Base-by-base conservation (phyloP, 768 basidiomycete species). In the Psilocybe cyanescens region DNA sequence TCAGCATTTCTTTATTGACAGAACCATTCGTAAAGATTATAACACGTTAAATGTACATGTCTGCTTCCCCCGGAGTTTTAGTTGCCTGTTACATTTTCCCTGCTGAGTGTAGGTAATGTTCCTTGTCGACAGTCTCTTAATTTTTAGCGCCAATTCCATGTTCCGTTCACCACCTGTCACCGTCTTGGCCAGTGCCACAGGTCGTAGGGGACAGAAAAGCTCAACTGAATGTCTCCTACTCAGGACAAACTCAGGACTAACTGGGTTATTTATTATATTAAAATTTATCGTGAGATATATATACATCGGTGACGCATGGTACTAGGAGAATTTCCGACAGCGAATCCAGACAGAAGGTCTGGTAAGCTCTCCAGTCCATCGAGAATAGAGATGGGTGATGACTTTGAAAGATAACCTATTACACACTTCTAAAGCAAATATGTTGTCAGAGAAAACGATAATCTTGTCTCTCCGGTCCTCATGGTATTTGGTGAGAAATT, bases 361-460 rank as follows among this genome's bases (percentile, higher is more conserved):
- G 91, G 87, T 65, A 95, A 82, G 46, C 83, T 81, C 60, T 97
- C 90, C 29, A 99, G 81, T 8, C 97, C 97, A 64, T 99, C 95
- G 16, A 24, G 24, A 24, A 24, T 24, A 2, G 24, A 99, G 86
- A 68, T 96, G 93, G 2, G 97, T 99, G 76, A 99, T 99, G 56
- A 99, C 97, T 76, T 99, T 99, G 86, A 99, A 99, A 5, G 97
- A 76, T 99, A 99, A 2, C 97, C 97, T 76, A n/a, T 24, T 11
- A 33, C 83, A 52, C 61, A 95, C 96, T 89, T 98, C 95, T 28
- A 99, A 79, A 0, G 97, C 96, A 71, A 85, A 99, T 19, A 99
- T 97, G 72, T 99, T 99, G 74, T 99, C 97, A 2, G 96, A 98
- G 71, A 99, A 99, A 1, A 99, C 97, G 64, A 99, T 99, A 67